These are phyloP conservation scores for Cryphonectria radicalis DNA, from an alignment of 2,329 filamentous ascomycete species.

Conservation along the genomic window DNA sequence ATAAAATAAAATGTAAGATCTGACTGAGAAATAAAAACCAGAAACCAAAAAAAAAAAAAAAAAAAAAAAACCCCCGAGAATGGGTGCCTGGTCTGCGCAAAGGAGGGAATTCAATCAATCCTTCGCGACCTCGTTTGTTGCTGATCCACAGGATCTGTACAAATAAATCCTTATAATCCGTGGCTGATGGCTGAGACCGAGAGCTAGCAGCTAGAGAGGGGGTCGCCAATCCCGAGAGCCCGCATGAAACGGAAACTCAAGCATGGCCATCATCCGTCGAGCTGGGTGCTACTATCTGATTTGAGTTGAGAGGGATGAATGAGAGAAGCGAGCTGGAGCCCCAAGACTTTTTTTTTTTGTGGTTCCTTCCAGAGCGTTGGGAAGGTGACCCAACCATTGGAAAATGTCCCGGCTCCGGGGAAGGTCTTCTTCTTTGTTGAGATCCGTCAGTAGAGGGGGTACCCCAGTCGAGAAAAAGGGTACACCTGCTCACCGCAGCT, in stretches of 20 bases:
- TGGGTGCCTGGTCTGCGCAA: not conserved
- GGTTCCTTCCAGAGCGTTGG: conserved; percentile 13
- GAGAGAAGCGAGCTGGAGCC: not conserved
- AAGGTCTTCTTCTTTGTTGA: conserved; percentile 15
- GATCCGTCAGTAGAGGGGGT: not conserved
- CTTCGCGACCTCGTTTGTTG: not conserved
- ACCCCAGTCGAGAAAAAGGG: not conserved
- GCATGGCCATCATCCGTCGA: too few relatives aligned
- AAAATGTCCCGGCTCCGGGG: conserved; percentile 8
- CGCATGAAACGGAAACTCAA: not conserved
- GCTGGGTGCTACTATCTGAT: too few relatives aligned
- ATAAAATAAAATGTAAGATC: conserved; percentile 23
- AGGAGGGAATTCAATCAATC: not conserved
- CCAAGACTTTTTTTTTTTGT: not conserved
- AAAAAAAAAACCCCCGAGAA: not conserved
- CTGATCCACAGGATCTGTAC: not conserved
- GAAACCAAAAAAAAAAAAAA: not conserved
- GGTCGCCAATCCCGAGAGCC: not conserved
- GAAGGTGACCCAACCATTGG: conserved; percentile 14
- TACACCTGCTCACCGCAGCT: not conserved
- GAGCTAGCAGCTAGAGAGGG: not conserved
- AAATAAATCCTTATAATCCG: not conserved
- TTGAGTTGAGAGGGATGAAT: too few relatives aligned
- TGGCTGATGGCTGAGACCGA: not conserved
- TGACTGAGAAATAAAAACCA: conserved; percentile 17